Evolutionary conservation across 306 rosid genomes (phyloP).

Genomic region (Fragaria iinumae): DNA sequence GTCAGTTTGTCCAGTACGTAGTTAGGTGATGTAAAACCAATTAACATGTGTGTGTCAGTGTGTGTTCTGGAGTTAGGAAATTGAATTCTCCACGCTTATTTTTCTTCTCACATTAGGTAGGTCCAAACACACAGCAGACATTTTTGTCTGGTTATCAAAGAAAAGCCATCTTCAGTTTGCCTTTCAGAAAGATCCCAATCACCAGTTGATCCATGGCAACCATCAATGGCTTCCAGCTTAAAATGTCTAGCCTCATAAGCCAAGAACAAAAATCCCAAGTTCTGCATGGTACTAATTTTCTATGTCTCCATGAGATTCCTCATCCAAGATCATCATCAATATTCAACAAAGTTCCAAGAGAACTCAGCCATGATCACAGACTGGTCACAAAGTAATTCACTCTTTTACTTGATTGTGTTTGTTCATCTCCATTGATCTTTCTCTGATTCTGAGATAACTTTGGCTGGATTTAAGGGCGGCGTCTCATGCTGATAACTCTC

Average conservation of each 20-base stretch:
- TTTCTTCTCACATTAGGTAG: too few species aligned
- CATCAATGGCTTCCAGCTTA: slow-evolving; percentile 5
- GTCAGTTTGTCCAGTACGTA: not conserved
- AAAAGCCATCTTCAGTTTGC: not conserved
- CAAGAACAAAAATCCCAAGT: slow-evolving; percentile 2
- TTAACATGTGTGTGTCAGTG: not conserved
- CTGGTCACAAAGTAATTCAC: not conserved
- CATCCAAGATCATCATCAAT: not conserved
- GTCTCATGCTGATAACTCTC: slow-evolving; percentile 1
- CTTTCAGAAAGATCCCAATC: not conserved
- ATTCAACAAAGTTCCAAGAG: slow-evolving; percentile 4
- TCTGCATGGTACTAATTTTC: not conserved
- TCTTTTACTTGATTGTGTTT: not conserved
- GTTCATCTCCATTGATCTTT: not conserved
- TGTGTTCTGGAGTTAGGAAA: not conserved
- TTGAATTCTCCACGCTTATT: not conserved
- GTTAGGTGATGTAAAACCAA: not conserved
- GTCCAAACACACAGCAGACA: not conserved
- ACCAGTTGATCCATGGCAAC: slow-evolving; percentile 2
- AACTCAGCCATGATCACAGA: not conserved
- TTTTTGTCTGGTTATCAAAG: not conserved
- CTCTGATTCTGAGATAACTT: not conserved
- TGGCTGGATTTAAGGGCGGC: slow-evolving; percentile 2
- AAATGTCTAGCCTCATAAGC: not conserved
- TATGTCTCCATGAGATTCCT: not conserved